phyloP scores from a whole-genome alignment of 495 filamentous ascomycete genomes.

The Penicillium cinerascens region DNA sequence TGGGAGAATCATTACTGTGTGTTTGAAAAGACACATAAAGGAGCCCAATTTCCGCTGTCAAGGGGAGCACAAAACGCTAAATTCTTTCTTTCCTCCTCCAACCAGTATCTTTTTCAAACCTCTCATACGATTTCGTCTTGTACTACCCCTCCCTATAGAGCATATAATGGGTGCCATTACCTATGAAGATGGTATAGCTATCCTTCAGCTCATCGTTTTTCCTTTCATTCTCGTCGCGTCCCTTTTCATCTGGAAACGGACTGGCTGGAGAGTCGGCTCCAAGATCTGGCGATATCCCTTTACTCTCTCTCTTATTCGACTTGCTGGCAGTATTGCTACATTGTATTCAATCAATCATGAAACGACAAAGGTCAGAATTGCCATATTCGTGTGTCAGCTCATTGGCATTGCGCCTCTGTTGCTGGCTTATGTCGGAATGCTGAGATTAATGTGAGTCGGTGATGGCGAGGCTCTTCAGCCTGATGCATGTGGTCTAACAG shows the following conservation, averaged over 20 bases:
- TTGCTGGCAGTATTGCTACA: constrained; percentile 24
- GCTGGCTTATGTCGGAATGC: constrained; percentile 25
- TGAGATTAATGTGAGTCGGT: constrained; percentile 28
- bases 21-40: too few species aligned
- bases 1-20: too few species aligned
- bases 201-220: constrained; percentile 30
- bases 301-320: constrained; percentile 29
- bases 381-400: constrained; percentile 24
- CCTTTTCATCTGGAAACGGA: constrained; percentile 27
- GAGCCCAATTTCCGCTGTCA: too few species aligned
- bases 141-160: neutral
- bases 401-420: constrained; percentile 32
- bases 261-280: constrained; percentile 25
- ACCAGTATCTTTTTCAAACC: neutral
- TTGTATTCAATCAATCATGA: constrained; percentile 21
- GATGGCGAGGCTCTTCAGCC: neutral
- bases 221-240: constrained; percentile 20
- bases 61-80: too few species aligned
- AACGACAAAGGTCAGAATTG: constrained; percentile 15
- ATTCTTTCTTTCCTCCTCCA: too few species aligned
- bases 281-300: constrained; percentile 28
- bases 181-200: constrained; percentile 27
- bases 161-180: constrained; percentile 23
- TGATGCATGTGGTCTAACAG: constrained; percentile 7
- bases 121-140: too few species aligned